phyloP scores from a whole-genome alignment of 2,329 filamentous ascomycete genomes.

The Hypoxylon sp. region DNA sequence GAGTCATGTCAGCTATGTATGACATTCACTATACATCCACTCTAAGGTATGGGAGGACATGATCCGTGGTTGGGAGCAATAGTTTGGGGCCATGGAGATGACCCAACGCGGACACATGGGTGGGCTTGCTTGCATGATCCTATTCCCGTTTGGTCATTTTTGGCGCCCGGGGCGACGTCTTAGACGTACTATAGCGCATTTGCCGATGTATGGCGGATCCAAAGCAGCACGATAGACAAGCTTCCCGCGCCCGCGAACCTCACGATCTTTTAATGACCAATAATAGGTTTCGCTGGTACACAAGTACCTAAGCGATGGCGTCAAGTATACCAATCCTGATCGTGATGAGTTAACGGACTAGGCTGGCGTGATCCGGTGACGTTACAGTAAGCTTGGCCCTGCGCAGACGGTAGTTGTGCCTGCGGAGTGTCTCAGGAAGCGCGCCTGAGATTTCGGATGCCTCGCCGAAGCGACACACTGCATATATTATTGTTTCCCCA shows the following conservation, averaged over 20 bases:
- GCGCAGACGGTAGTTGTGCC: neutral
- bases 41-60: conserved; percentile 19
- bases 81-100: neutral
- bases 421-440: conserved; percentile 24
- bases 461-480: conserved; percentile 12
- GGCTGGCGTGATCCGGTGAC: neutral
- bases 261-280: conserved; percentile 2
- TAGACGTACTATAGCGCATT: conserved; percentile 12
- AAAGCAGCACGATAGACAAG: conserved; percentile 12
- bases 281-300: neutral
- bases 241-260: neutral
- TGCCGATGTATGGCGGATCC: conserved; percentile 18
- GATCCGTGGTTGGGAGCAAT: conserved; percentile 18
- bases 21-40: conserved; percentile 20
- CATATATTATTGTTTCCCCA: conserved; percentile 19
- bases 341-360: conserved; percentile 7
- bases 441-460: conserved; percentile 21
- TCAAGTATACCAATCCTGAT: conserved; percentile 12
- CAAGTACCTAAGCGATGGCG: conserved; percentile 19
- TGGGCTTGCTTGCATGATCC: conserved; percentile 14
- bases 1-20: conserved; percentile 18
- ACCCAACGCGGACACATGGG: neutral
- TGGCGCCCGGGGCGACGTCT: conserved; percentile 13
- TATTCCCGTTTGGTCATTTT: conserved; percentile 21
- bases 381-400: conserved; percentile 6